Evolutionary conservation across 257 asterid genomes (phyloP).

Genomic region (Solanum dulcamara): DNA sequence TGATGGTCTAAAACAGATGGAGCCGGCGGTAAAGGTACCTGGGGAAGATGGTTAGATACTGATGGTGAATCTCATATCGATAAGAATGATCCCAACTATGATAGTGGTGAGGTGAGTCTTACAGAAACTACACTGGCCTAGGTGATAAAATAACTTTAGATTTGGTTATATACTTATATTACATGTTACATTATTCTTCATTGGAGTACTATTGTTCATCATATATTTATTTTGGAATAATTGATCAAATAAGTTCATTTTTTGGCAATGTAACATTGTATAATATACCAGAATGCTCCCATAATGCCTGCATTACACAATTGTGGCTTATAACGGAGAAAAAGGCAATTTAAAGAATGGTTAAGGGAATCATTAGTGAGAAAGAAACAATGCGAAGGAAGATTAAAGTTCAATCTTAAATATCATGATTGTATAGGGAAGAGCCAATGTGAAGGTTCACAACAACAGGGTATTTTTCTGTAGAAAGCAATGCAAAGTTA

Average conservation of each 20-base stretch:
- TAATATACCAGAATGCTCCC: neutral
- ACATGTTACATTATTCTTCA: neutral
- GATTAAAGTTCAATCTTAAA: neutral
- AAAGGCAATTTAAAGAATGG: neutral
- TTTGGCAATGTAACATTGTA: neutral
- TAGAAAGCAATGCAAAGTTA: neutral
- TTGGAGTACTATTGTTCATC: neutral
- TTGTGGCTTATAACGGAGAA: neutral
- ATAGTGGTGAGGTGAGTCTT: conserved; percentile 78
- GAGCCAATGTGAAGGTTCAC: neutral
- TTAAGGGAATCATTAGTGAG: neutral
- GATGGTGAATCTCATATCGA: conserved; percentile 57
- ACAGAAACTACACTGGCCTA: neutral
- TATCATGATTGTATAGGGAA: neutral
- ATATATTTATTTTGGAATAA: neutral
- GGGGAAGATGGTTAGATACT: conserved; percentile 93
- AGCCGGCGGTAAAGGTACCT: conserved; percentile 98
- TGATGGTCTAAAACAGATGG: conserved; percentile 60
- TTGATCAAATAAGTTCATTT: neutral
- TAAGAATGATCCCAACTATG: conserved; percentile 89
- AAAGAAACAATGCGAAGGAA: neutral
- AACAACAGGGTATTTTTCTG: neutral
- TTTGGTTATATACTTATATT: neutral
- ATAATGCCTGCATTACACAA: neutral
- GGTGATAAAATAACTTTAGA: neutral